Evolutionary conservation across 2,329 filamentous ascomycete genomes (phyloP).

Genomic region (Cercospora zeina): DNA sequence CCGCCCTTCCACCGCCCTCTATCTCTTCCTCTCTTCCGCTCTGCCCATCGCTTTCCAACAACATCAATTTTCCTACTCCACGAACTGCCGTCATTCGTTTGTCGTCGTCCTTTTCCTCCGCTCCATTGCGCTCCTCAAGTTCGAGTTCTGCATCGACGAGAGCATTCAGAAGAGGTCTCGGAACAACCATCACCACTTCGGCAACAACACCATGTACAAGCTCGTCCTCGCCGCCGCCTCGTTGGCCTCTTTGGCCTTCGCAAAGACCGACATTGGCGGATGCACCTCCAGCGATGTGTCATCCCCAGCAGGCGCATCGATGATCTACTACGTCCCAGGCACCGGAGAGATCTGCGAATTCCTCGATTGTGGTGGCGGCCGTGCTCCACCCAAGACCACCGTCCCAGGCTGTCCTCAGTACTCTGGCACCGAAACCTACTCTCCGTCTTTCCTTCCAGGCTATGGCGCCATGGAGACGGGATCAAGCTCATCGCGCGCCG

Average conservation of each 20-base stretch:
- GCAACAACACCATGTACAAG: conserved; percentile 30
- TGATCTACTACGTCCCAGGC: conserved; percentile 62
- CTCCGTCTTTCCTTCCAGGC: conserved; percentile 52
- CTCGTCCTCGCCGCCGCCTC: conserved; percentile 34
- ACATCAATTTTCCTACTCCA: not conserved
- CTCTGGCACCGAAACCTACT: conserved; percentile 57
- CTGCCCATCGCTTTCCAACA: not conserved
- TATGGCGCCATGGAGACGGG: conserved; percentile 30
- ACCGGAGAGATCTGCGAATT: conserved; percentile 65
- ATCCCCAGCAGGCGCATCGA: conserved; percentile 47
- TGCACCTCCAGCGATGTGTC: conserved; percentile 48
- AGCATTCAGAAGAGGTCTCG: not conserved
- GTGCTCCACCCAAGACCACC: conserved; percentile 61
- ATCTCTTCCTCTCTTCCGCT: not conserved
- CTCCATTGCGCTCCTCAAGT: too few species aligned
- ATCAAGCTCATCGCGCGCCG: conserved; percentile 9
- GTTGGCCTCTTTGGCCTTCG: conserved; percentile 37
- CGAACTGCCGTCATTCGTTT: not conserved
- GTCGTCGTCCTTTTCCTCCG: not conserved
- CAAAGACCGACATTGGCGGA: conserved; percentile 45
- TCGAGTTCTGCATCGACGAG: not conserved
- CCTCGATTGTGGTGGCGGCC: conserved; percentile 67
- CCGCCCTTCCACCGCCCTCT: not conserved
- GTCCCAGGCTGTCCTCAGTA: conserved; percentile 62
- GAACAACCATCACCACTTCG: not conserved